Base-by-base conservation (phyloP, 2,329 filamentous ascomycete species). In the Tolypocladium ophioglossoides region DNA sequence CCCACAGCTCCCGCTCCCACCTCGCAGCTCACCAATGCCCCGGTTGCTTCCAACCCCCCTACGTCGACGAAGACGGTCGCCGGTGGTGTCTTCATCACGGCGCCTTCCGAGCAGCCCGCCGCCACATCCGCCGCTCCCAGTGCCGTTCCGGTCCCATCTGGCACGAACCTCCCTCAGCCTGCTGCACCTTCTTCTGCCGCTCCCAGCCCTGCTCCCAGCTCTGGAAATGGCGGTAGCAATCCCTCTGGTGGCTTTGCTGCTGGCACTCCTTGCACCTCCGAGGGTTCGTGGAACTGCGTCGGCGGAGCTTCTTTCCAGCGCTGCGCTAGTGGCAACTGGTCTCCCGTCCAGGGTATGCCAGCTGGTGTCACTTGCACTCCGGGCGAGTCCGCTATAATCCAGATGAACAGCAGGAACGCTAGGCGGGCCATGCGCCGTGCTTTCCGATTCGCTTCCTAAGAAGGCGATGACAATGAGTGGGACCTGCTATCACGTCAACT, bases 281-380 rank as follows among this genome's bases (percentile, higher is more conserved):
- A 80, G 48, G 79, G 79, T 1, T 63, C 65, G 12, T 83, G 75
- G 75, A 80, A 80, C 70, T 83, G 79, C 58, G 67, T 81, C 8
- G 68, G 63, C 0, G 77, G 78, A 16, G 68, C 63, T 1, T 71
- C 72, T 0, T 83, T 74, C 73, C 78, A 82, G 65, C 78, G 77
- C 50, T 83, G 79, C 55, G 79, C 72, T 9, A 75, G 72, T 2
- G 78, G 79, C 10, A 39, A 59, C 0, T 83, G 79, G 79, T 77
- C 78, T 2, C 61, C 66, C 0, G 54, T 65, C 2, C 71, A 73
- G 56, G 44, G 57, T 0, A 60, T 82, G 14, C 73, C 79, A 0
- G 61, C 65, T 0, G 79, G 79, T 1, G 77, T 76, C 0, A 60
- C 55, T 0, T 83, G 79, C 64, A 55, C 56, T 0, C 55, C 62